Evolutionary conservation across 306 rosid species (phyloP).

Genomic region (Cucurbita argyrosperma): DNA sequence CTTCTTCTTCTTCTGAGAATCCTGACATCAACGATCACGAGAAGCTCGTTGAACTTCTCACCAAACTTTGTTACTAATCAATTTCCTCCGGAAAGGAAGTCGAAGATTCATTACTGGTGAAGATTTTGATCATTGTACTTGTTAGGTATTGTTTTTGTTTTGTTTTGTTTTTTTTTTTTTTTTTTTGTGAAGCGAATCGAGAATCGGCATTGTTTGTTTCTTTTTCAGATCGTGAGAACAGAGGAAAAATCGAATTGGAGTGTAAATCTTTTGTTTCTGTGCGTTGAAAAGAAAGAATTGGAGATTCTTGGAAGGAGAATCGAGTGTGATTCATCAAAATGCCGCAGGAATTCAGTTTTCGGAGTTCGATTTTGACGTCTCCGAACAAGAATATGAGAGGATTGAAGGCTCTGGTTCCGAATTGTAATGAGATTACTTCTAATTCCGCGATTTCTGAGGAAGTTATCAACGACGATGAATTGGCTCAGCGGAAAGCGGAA

Average conservation of each 20-base stretch:
- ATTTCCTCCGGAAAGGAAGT: not conserved
- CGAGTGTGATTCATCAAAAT: constrained; percentile 15
- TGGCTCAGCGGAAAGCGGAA: constrained; percentile 95
- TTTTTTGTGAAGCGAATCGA: not conserved
- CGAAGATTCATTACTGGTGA: not conserved
- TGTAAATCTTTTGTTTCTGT: not conserved
- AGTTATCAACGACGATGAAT: constrained; percentile 64
- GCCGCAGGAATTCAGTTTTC: constrained; percentile 47
- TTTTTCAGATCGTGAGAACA: not conserved
- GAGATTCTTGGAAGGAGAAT: not conserved
- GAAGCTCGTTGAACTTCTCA: not conserved
- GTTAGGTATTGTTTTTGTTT: too few relatives aligned
- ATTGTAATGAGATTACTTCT: constrained; percentile 23
- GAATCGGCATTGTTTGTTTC: not conserved
- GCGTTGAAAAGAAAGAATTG: not conserved
- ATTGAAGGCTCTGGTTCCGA: constrained; percentile 32
- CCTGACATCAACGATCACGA: not conserved
- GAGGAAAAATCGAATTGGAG: not conserved
- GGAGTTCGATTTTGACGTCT: constrained; percentile 26
- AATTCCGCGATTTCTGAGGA: constrained; percentile 32
- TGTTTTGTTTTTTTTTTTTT: too few relatives aligned
- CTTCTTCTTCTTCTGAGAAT: not conserved
- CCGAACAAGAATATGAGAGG: constrained; percentile 63
- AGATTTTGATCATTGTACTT: not conserved
- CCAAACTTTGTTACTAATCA: not conserved